Base-by-base conservation (phyloP, 805 yeast genomes). In the Martiniozyma abietophila region DNA sequence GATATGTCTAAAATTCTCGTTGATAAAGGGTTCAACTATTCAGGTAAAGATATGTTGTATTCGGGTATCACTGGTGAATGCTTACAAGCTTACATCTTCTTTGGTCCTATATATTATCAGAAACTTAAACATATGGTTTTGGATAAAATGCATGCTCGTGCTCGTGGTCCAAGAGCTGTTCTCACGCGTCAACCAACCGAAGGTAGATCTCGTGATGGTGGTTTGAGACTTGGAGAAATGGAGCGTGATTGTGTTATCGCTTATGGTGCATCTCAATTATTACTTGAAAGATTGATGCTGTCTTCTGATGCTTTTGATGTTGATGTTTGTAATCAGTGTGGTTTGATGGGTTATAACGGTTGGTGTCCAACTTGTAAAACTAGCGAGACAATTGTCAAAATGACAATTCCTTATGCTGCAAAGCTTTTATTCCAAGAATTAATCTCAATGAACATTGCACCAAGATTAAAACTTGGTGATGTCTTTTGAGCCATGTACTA, bases 201-300 rank as follows among this genome's bases (percentile, higher is more conserved):
- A 61, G 98, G 98, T 71, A 75, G 98, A 61, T 85, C 96, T 2
- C 75, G 98, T 61, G 98, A 92, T 61, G 98, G 98, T 74, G 98
- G 98, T 56, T 71, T 92, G 56, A 80, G 98, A 67, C 71, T 92
- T 58, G 98, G 98, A 51, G 98, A 92, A 65, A 92, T 92, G 98
- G 98, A 92, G 60, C 81, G 98, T 62, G 98, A 92, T 67, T 92
- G 98, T 79, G 95, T 92, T 45, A 94, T 92, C 62, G 98, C 98
- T 1, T 92, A 92, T 51, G 98, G 98, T 52, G 98, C 98, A 1
- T 88, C 96, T 5, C 97, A 89, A 60, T 65, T 92, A 47, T 67
- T 92, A 45, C 64, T 92, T 42, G 98, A 92, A 61, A 76, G 98
- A 60, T 70, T 92, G 51, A 92, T 92, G 98, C 64, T 88, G 33